Evolutionary conservation across 2,329 filamentous ascomycete species (phyloP).

Genomic region (Gnomoniopsis smithogilvyi): DNA sequence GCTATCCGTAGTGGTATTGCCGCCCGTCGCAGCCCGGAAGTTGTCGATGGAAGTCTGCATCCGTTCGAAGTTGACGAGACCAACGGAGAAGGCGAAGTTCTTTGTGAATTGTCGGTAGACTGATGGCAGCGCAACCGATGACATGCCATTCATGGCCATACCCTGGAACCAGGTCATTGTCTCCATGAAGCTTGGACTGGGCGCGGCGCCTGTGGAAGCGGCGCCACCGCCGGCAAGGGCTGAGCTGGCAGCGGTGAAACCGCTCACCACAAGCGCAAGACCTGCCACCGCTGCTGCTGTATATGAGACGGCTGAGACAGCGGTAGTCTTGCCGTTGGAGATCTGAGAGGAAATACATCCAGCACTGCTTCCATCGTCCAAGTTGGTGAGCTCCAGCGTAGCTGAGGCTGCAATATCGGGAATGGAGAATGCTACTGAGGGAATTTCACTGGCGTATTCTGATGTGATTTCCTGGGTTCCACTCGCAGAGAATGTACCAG

Average conservation of each 20-base stretch:
- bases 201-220: constrained; percentile 50
- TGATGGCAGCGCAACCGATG: constrained; percentile 81
- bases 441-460: constrained; percentile 71
- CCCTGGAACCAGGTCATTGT: constrained; percentile 89
- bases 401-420: constrained; percentile 88
- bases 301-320: constrained; percentile 74
- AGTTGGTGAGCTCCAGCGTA: constrained; percentile 68
- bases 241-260: constrained; percentile 65
- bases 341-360: constrained; percentile 82
- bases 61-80: constrained; percentile 75
- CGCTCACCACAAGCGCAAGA: constrained; percentile 73
- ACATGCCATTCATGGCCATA: constrained; percentile 94
- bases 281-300: constrained; percentile 80
- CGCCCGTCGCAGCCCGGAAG: constrained; percentile 78
- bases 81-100: constrained; percentile 91
- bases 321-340: constrained; percentile 81
- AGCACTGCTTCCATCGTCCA: constrained; percentile 56
- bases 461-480: constrained; percentile 71
- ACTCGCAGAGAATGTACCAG: constrained; percentile 67
- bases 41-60: constrained; percentile 81
- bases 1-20: constrained; percentile 79
- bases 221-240: constrained; percentile 54
- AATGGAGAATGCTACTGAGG: constrained; percentile 82
- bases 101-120: constrained; percentile 87
- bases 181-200: constrained; percentile 82